Evolutionary conservation across 345 rosid species (phyloP).

Genomic region (Eucalyptus lansdowneana): DNA sequence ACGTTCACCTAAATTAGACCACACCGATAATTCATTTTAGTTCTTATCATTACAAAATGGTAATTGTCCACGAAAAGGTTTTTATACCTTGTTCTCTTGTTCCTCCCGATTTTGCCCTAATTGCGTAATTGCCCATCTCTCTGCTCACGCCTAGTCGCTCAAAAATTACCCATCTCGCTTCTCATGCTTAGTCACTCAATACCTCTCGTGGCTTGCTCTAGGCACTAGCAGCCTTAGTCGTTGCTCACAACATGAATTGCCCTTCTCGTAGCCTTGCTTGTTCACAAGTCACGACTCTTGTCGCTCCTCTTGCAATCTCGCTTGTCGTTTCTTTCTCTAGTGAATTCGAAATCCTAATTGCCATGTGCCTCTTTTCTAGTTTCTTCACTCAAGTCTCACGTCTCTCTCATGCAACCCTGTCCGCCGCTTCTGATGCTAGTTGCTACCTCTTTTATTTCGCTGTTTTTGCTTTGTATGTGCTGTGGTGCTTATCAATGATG

Average conservation of each 20-base stretch:
- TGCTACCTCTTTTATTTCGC: neutral
- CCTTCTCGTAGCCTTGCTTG: neutral
- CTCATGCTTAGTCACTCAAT: neutral
- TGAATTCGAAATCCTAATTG: neutral
- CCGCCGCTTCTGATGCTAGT: neutral
- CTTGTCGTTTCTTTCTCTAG: neutral
- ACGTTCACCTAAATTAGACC: rapidly evolving
- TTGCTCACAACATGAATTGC: no score
- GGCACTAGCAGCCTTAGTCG: no score
- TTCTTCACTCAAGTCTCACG: neutral
- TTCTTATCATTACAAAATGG: neutral
- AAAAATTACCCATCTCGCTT: neutral
- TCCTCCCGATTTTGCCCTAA: neutral
- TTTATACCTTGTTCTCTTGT: neutral
- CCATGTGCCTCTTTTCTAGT: neutral
- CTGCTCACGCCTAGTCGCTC: neutral
- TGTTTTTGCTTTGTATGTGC: neutral
- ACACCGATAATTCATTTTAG: no score
- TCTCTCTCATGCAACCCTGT: neutral
- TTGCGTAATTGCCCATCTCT: neutral
- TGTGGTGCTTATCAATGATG: neutral
- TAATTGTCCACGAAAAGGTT: neutral
- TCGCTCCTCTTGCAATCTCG: no score
- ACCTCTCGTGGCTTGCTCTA: neutral
- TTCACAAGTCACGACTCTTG: neutral